Percentiles rank a stretch among this genome's conserved stretches.
These are phyloP conservation scores for Populus hybrid DNA, from an alignment of 441 rosid genomes.

Conservation along the genomic window DNA sequence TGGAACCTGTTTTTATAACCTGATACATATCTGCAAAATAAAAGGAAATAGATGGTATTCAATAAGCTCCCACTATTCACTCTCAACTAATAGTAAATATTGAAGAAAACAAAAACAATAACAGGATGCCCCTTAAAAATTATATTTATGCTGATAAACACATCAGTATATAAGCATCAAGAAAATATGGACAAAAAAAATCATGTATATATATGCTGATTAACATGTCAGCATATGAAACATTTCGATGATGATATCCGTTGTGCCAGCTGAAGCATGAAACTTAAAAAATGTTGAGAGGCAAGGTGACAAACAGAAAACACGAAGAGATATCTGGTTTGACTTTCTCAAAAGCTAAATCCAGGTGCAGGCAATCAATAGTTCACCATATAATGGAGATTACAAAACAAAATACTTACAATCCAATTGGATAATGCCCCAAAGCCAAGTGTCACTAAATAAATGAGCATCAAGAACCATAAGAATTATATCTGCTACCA, in stretches of 20 bases:
- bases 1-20: constrained; percentile 97
- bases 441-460: neutral
- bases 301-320: neutral
- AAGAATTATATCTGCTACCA: too few relatives aligned
- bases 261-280: neutral
- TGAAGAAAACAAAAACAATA: neutral
- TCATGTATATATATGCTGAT: too few relatives aligned
- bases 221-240: neutral
- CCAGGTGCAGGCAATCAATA: neutral
- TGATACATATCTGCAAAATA: constrained; percentile 77
- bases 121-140: neutral
- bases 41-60: constrained; percentile 17
- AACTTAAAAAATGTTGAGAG: neutral
- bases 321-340: neutral
- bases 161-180: neutral
- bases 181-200: too few relatives aligned
- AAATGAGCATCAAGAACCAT: too few relatives aligned
- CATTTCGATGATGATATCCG: neutral
- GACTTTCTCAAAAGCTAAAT: neutral
- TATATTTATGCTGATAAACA: too few relatives aligned
- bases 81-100: constrained; percentile 5
- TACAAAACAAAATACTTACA: neutral
- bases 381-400: neutral
- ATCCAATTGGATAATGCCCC: neutral
- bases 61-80: neutral